Conservation (phyloP, 1,284 basidiomycete genomes). For the Wallemia ichthyophaga region DNA sequence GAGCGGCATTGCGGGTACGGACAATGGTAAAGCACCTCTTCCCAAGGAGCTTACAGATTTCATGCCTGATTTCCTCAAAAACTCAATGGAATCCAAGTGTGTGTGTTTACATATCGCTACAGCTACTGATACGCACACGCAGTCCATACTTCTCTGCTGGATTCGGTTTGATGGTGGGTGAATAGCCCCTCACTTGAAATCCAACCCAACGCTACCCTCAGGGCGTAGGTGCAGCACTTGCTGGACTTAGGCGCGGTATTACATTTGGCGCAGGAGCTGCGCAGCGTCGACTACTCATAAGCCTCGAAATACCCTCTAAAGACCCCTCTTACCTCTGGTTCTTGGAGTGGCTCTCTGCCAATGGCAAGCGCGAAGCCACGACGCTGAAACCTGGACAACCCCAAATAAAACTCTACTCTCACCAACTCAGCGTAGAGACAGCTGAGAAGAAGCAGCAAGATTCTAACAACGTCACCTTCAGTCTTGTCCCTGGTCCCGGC, state of each 20-base stretch:
- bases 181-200: not conserved
- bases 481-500: conserved; percentile 79
- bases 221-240: conserved; percentile 60
- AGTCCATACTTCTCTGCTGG: conserved; percentile 90
- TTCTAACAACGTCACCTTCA: conserved; percentile 61
- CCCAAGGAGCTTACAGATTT: not conserved
- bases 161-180: conserved; percentile 65
- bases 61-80: not conserved
- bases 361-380: conserved; percentile 3
- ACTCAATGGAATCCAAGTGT: not conserved
- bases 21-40: not conserved
- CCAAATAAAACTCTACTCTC: conserved; percentile 21
- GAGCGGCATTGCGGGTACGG: not conserved
- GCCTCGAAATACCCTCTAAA: conserved; percentile 85
- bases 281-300: conserved; percentile 68
- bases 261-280: conserved; percentile 41
- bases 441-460: conserved; percentile 59
- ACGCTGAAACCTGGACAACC: not conserved
- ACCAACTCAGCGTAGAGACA: conserved; percentile 86
- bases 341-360: conserved; percentile 70
- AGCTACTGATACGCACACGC: not conserved
- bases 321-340: conserved; percentile 93
- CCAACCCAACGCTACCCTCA: conserved; percentile 13
- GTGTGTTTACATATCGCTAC: not conserved
- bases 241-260: conserved; percentile 36